phyloP scores from a whole-genome alignment of 2,329 filamentous ascomycete genomes.

The Penicillium sp. region DNA sequence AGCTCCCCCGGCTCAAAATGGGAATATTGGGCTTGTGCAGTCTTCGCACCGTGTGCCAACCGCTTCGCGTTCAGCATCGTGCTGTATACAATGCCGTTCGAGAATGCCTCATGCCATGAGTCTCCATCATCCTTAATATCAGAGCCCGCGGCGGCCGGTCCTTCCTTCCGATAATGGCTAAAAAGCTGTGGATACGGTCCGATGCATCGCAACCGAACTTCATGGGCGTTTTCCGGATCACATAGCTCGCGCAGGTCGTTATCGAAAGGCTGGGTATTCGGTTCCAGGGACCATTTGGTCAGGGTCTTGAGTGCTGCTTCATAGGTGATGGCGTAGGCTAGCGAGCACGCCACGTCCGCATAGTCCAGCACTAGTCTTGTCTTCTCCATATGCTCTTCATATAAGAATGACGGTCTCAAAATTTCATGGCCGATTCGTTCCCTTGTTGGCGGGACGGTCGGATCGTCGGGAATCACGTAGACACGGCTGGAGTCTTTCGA shows the following conservation, averaged over 20 bases:
- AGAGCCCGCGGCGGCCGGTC: neutral
- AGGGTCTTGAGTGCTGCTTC: neutral
- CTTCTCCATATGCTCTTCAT: no score
- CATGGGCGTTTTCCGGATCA: neutral
- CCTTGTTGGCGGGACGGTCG: constrained; percentile 1
- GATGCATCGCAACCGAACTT: neutral
- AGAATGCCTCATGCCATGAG: neutral
- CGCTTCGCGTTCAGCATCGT: no score
- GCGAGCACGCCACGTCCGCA: neutral
- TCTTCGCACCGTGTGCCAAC: no score
- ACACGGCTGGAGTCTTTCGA: constrained; percentile 34
- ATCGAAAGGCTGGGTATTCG: neutral
- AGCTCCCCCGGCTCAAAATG: no score
- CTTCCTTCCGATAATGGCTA: neutral
- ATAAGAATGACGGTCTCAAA: no score
- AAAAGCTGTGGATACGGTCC: neutral
- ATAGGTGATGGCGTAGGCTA: neutral
- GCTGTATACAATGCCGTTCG: no score
- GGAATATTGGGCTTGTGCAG: no score
- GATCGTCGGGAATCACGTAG: constrained; percentile 39
- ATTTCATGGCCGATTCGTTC: no score
- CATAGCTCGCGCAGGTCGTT: neutral
- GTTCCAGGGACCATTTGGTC: neutral
- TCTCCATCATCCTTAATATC: neutral
- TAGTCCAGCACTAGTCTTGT: constrained; percentile 4